Base-by-base conservation (phyloP, 306 rosid species). In the Delonix regia region DNA sequence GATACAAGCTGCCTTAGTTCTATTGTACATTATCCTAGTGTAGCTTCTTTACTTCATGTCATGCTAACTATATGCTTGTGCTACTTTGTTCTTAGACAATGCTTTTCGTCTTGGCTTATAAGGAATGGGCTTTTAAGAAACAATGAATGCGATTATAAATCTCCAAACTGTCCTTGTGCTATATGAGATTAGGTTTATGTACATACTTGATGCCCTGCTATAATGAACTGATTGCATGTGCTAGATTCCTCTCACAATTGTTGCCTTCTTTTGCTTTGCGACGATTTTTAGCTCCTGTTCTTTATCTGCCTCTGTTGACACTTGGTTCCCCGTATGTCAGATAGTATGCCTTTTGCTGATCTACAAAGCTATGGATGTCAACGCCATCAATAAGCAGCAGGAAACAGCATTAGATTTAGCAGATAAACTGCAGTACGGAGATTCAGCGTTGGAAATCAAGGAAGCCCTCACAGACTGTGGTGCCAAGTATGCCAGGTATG, bases 401-500 rank as follows among this genome's bases (percentile, higher is more conserved):
- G 98, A 95, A 73, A 93, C 99, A 3, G 97, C 97, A 21, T 88
- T 90, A 90, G 99, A 95, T 87, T 91, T 95, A 85, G 93, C 99
- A 4, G 97, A 93, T 73, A 92, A 90, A 81, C 86, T 95, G 44
- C 83, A 67, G 12, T 95, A 95, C 49, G 97, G 99, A 71, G 92
- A 86, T 42, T 55, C 94, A n/a, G 60, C 88, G 69, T 83, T 88
- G 56, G 98, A 86, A 83, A 93, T 95, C 61, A 82, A 80, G 69
- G 99, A 90, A 71, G 84, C 88, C 44, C 87, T 95, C 19, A 78
- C 78, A 0, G 97, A 95, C 78, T 91, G 77, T 48, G 98, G 99
- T 77, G 99, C 98, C 51, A 91, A 93, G 82, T 57, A 91, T 81
- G 99, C 97, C 28, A 91, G 91, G 76, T 66, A 93, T 65, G 89